Base-by-base conservation (phyloP, 2,329 filamentous ascomycete genomes). In the Grosmannia clavigera region DNA sequence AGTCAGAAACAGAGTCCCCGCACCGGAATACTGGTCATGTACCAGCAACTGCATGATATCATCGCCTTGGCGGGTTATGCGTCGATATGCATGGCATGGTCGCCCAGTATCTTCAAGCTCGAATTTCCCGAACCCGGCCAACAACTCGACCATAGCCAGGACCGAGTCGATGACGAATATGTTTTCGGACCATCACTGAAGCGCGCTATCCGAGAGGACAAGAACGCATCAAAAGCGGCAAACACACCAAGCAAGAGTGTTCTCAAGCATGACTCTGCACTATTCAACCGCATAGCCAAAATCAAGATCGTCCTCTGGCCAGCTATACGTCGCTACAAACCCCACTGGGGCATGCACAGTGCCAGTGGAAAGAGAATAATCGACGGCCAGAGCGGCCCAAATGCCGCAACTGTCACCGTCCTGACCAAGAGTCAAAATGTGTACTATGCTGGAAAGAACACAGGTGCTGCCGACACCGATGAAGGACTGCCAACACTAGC, bases 261-360 rank as follows among this genome's bases (percentile, higher is more conserved):
- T 5, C 11, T 25, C 48, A 27, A 10, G 10, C 22, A 25, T 46
- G 7, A 7, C 22, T 4, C 12, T 29, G 12, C 22, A 27, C 25
- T 25, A 7, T 52, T 22, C 57, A 59, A 12, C 35, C 63, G 61
- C 35, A 40, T 64, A 2, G 67, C 65, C 55, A 71, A 69, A 55
- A 66, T 72, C 58, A 69, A 72, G 58, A 68, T 72, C 46, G 63
- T 64, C 33, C 50, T 68, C 31, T 71, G 68, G 68, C 71, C 71
- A 1, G 59, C 60, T 38, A 61, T 72, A 33, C 61, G 67, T 48
- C 69, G 70, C 25, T 68, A 65, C 60, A 65, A 61, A 48, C 64
- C 68, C 7, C 56, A 61, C 9, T 65, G 64, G 38, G 40, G 57
- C 19, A 33, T 62, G 14, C 54, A 58, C 5, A 10, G 29, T 5